phyloP scores from a whole-genome alignment of 116 monocot species.

The Iris pallida region DNA sequence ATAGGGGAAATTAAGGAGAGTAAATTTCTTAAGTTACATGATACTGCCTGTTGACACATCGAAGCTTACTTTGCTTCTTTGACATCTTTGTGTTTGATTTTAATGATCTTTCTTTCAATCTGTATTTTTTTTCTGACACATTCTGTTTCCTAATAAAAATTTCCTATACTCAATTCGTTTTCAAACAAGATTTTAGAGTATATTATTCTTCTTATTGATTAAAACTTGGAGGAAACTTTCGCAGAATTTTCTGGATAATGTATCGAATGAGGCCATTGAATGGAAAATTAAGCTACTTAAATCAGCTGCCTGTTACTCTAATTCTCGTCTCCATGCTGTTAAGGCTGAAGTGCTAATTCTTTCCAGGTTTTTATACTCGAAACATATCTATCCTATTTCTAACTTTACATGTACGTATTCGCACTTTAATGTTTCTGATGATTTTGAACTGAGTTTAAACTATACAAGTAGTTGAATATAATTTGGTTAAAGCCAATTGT shows the following conservation, averaged over 20 bases:
- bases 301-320: slow-evolving; percentile 42
- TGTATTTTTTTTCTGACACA: not conserved
- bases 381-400: not conserved
- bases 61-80: too few species aligned
- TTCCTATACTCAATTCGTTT: not conserved
- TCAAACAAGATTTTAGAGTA: not conserved
- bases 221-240: not conserved
- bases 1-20: too few species aligned
- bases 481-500: too few species aligned
- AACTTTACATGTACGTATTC: not conserved
- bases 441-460: too few species aligned
- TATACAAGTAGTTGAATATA: too few species aligned
- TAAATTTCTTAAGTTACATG: too few species aligned
- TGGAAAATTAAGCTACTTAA: slow-evolving; percentile 62
- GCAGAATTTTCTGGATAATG: slow-evolving; percentile 16
- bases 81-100: too few species aligned
- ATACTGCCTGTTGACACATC: too few species aligned
- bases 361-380: slow-evolving; percentile 27
- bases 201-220: not conserved
- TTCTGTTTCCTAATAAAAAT: not conserved
- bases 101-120: not conserved
- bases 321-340: slow-evolving; percentile 56
- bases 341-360: slow-evolving; percentile 48
- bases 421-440: too few species aligned
- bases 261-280: slow-evolving; percentile 26